Evolutionary conservation across 106 monocot genomes (phyloP).

Genomic region (Dendrobium catenatum): DNA sequence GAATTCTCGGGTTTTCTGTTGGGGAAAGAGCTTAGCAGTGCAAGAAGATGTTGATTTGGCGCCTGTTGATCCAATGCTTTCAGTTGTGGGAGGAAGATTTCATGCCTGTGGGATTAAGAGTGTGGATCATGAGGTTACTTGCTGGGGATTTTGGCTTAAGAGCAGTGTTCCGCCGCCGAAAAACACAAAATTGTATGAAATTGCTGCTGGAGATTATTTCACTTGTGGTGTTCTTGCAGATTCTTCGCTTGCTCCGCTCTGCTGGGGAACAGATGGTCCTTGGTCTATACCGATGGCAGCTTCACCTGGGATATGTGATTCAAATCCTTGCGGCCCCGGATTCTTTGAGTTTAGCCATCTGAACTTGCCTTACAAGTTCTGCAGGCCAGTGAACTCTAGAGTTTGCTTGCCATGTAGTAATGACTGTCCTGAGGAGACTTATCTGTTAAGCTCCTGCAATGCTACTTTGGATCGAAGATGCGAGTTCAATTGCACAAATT

Average conservation of each 20-base stretch:
- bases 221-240: constrained; percentile 73
- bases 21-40: constrained; percentile 73
- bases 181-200: constrained; percentile 35
- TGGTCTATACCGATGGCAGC: constrained; percentile 84
- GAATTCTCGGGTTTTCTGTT: constrained; percentile 61
- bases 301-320: constrained; percentile 72
- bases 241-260: constrained; percentile 41
- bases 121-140: constrained; percentile 45
- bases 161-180: constrained; percentile 62
- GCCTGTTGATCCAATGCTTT: constrained; percentile 58
- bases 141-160: constrained; percentile 78
- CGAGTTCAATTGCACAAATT: constrained; percentile 53
- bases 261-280: constrained; percentile 86
- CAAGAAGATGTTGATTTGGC: constrained; percentile 51
- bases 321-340: constrained; percentile 53
- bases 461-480: constrained; percentile 52
- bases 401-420: constrained; percentile 81
- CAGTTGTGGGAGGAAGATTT: constrained; percentile 81
- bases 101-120: constrained; percentile 86
- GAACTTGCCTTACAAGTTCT: constrained; percentile 26
- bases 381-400: constrained; percentile 50
- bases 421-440: constrained; percentile 49
- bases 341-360: constrained; percentile 60
- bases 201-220: constrained; percentile 92
- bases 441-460: constrained; percentile 37